Percentiles rank a stretch among this genome's conserved stretches.
These are phyloP conservation scores for Arachis monticola DNA, from an alignment of 331 rosid genomes.

Conservation along the genomic window DNA sequence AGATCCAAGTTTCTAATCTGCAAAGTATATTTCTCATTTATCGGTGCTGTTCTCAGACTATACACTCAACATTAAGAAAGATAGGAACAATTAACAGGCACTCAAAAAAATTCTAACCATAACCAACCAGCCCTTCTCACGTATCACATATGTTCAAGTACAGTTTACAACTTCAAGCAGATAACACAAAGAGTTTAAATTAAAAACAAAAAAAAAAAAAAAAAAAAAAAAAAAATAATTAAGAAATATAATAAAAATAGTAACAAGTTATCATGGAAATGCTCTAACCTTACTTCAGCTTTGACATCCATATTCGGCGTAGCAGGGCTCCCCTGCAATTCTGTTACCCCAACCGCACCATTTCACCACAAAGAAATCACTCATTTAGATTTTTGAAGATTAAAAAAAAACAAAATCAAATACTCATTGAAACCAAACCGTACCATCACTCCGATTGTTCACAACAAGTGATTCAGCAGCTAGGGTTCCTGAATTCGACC, in stretches of 20 bases:
- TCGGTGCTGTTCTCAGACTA: neutral
- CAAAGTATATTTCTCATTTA: slow-evolving; percentile 22
- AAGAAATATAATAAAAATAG: neutral
- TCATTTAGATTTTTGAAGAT: neutral
- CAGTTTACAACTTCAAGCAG: slow-evolving; percentile 20
- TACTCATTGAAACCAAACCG: slow-evolving; percentile 19
- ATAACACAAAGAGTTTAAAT: slow-evolving; percentile 7
- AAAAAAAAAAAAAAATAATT: neutral
- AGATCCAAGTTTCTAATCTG: slow-evolving; percentile 2
- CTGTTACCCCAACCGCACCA: slow-evolving; percentile 52
- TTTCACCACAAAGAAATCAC: neutral
- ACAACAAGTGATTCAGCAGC: slow-evolving; percentile 31
- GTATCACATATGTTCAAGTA: neutral
- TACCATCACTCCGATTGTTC: slow-evolving; percentile 56
- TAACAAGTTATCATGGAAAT: slow-evolving; percentile 21
- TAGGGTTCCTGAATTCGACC: slow-evolving; percentile 70
- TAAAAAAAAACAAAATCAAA: neutral
- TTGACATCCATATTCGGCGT: slow-evolving; percentile 39
- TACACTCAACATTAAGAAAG: neutral
- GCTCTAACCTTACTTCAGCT: slow-evolving; percentile 66
- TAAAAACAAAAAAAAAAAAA: slow-evolving; percentile 8
- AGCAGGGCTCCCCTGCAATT: slow-evolving; percentile 47
- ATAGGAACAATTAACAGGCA: neutral
- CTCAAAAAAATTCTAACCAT: neutral
- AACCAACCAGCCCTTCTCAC: slow-evolving; percentile 11